Evolutionary conservation across 352 stramenopile species (phyloP).

Genomic region (Globisporangium lucens): DNA sequence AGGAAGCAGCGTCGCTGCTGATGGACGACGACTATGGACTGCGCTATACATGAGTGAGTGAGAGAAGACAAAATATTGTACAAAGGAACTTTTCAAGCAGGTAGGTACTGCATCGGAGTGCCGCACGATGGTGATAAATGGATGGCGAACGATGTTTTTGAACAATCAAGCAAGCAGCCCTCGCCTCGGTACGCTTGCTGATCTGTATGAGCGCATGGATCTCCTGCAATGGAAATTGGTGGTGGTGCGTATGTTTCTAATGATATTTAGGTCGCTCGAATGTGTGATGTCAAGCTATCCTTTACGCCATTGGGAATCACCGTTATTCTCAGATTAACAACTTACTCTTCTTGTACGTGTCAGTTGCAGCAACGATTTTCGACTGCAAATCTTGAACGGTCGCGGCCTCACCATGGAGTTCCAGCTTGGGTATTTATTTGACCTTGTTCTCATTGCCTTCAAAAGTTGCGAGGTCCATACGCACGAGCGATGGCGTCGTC

Average conservation of each 20-base stretch:
- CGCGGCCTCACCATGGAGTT: neutral
- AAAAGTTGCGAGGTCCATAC: neutral
- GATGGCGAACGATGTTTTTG: constrained; percentile 5
- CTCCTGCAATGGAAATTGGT: neutral
- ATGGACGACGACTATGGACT: constrained; percentile 70
- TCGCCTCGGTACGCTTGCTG: neutral
- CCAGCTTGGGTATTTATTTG: neutral
- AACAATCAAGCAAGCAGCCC: neutral
- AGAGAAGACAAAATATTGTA: neutral
- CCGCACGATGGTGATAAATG: neutral
- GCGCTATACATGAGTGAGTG: constrained; percentile 54
- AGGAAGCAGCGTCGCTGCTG: constrained; percentile 75
- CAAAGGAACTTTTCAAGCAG: neutral
- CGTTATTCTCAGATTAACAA: neutral
- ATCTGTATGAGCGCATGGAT: neutral
- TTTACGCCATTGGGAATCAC: neutral
- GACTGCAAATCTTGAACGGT: constrained; percentile 9
- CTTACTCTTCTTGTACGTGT: neutral
- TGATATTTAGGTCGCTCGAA: constrained; percentile 10
- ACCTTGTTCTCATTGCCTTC: neutral
- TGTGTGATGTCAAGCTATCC: neutral
- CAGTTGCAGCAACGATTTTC: constrained; percentile 8
- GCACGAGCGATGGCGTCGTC: constrained; percentile 33
- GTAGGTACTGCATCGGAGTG: neutral
- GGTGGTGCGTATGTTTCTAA: constrained; percentile 5